These are phyloP conservation scores for Clathrus columnatus DNA, from an alignment of 768 basidiomycete species.

Conservation along the genomic window DNA sequence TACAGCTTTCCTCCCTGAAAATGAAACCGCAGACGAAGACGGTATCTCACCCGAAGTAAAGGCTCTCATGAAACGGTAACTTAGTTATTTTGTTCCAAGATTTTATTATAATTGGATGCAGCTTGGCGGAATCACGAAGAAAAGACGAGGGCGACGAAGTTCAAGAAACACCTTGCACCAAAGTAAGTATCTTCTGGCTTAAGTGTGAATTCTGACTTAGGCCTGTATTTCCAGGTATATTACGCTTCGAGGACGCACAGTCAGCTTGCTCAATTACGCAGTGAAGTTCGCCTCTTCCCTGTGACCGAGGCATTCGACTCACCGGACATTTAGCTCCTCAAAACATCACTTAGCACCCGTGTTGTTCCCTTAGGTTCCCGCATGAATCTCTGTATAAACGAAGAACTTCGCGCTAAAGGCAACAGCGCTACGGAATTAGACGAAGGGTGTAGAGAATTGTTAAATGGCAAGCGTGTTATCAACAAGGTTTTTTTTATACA, in stretches of 20 bases:
- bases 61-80: slow-evolving; percentile 70
- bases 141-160: slow-evolving; percentile 18
- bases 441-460: slow-evolving; percentile 77
- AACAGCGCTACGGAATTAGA: slow-evolving; percentile 56
- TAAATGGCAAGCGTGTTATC: slow-evolving; percentile 42
- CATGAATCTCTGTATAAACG: slow-evolving; percentile 89
- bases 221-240: slow-evolving; percentile 46
- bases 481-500: background rate
- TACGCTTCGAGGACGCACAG: slow-evolving; percentile 96
- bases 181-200: slow-evolving; percentile 5
- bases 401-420: slow-evolving; percentile 49
- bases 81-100: slow-evolving; percentile 10
- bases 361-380: slow-evolving; percentile 84
- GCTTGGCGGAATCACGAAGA: slow-evolving; percentile 6
- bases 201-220: background rate
- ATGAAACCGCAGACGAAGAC: slow-evolving; percentile 26
- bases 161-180: slow-evolving; percentile 54
- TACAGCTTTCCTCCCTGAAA: slow-evolving; percentile 66
- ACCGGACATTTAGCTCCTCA: background rate
- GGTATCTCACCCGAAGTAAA: slow-evolving; percentile 73
- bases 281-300: slow-evolving; percentile 48
- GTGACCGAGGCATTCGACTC: background rate
- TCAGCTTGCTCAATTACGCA: slow-evolving; percentile 83
- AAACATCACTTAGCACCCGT: slow-evolving; percentile 31
- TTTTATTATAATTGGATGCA: background rate